phyloP scores from a whole-genome alignment of 1,284 basidiomycete species.

The Chalciporus sp. region DNA sequence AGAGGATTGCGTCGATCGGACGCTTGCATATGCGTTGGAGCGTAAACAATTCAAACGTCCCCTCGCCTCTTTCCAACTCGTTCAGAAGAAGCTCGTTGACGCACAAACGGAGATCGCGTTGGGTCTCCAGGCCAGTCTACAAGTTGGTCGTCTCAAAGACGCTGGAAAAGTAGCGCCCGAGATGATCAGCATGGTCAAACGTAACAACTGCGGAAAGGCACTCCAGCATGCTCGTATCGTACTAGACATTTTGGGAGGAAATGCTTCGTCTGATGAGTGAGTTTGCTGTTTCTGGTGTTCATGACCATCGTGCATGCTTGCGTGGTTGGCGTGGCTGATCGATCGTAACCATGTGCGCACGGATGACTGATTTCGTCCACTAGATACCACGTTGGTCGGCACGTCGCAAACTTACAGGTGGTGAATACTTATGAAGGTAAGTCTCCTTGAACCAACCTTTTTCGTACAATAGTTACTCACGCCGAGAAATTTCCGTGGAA shows the following conservation, averaged over 20 bases:
- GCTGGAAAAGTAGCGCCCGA: conserved; percentile 78
- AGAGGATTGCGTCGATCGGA: conserved; percentile 84
- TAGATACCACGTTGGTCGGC: conserved; percentile 85
- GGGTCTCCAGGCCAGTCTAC: conserved; percentile 79
- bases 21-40: conserved; percentile 87
- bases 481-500: conserved; percentile 3
- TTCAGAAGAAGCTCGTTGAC: conserved; percentile 97
- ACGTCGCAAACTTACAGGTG: conserved; percentile 90
- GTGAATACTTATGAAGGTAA: conserved; percentile 91
- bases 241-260: conserved; percentile 89
- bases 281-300: conserved; percentile 30
- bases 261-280: conserved; percentile 88
- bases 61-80: conserved; percentile 91
- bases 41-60: conserved; percentile 89
- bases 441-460: conserved; percentile 21
- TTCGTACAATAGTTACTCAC: conserved; percentile 6
- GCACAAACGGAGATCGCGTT: conserved; percentile 85
- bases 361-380: background rate
- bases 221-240: conserved; percentile 78
- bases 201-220: conserved; percentile 96
- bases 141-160: conserved; percentile 93
- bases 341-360: background rate
- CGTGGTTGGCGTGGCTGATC: too few species aligned
- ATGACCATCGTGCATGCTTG: background rate
- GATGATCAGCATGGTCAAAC: conserved; percentile 94